Percentiles rank a stretch among this genome's conserved stretches.
Conservation (phyloP, 2,329 filamentous ascomycete genomes). For the Beauveria australis region DNA sequence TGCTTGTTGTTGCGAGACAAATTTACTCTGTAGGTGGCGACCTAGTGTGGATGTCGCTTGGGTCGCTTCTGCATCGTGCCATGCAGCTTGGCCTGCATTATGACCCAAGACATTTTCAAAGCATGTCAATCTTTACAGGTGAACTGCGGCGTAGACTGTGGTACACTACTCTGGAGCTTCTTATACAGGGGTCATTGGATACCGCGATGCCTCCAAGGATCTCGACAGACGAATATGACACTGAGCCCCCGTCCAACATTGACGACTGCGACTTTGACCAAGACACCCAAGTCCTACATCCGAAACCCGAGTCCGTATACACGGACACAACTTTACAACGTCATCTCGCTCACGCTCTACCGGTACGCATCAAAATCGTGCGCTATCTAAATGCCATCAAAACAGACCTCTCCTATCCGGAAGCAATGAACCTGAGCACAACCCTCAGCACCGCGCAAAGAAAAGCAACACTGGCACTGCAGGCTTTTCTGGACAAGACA, state of each 20-base stretch:
- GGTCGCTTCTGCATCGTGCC: conserved; percentile 31
- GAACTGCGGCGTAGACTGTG: conserved; percentile 35
- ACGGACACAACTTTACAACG: conserved; percentile 2
- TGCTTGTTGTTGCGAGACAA: conserved; percentile 31
- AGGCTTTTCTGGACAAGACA: conserved; percentile 7
- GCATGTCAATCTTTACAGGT: conserved; percentile 26
- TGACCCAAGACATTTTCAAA: conserved; percentile 30
- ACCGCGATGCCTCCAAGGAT: conserved; percentile 31
- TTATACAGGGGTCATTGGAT: conserved; percentile 30
- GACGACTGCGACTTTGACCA: conserved; percentile 22
- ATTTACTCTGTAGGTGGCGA: conserved; percentile 34
- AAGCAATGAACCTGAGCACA: background rate
- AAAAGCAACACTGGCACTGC: background rate
- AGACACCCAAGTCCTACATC: background rate
- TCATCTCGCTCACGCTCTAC: background rate
- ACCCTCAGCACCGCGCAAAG: background rate
- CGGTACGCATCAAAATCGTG: background rate
- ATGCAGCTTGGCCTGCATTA: conserved; percentile 39
- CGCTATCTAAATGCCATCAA: background rate
- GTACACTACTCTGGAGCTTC: conserved; percentile 34
- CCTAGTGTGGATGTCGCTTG: conserved; percentile 32
- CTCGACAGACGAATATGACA: conserved; percentile 32
- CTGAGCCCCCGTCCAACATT: conserved; percentile 27
- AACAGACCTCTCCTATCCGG: background rate
- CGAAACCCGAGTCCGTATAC: background rate